A percentile compares a stretch with the other conserved stretches of the same genome.
Evolutionary conservation across 352 stramenopile genomes (phyloP).

Genomic region (Thraustotheca clavata): DNA sequence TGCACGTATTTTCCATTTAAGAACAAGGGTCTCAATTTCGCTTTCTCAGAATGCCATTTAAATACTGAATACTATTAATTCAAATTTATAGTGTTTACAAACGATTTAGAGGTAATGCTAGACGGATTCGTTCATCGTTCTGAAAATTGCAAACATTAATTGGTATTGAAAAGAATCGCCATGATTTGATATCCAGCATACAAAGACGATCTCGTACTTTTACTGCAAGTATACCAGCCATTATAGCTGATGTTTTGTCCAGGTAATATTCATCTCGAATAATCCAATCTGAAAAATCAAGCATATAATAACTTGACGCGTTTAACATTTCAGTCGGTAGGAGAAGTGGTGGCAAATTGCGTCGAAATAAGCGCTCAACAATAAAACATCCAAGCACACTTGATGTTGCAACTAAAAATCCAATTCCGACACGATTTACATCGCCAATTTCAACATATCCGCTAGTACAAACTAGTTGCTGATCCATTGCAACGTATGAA

Average conservation of each 20-base stretch:
- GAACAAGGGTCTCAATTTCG: no score
- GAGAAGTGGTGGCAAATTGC: neutral
- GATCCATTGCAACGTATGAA: conserved; percentile 11
- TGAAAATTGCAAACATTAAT: neutral
- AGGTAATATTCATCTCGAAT: neutral
- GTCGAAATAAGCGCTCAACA: neutral
- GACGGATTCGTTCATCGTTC: neutral
- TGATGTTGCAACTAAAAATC: neutral
- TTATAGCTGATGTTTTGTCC: conserved; percentile 10
- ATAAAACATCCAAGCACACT: neutral
- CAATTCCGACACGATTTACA: neutral
- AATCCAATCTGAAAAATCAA: conserved; percentile 12
- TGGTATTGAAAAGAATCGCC: neutral
- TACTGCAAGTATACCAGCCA: conserved; percentile 4
- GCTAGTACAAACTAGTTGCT: conserved; percentile 8
- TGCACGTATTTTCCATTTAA: no score
- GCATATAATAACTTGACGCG: conserved; percentile 10
- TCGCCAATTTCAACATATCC: conserved; percentile 10
- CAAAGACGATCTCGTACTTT: neutral
- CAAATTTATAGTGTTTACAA: neutral
- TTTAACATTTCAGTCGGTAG: neutral
- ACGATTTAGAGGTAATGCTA: neutral
- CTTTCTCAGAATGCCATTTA: no score
- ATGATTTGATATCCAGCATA: conserved; percentile 18
- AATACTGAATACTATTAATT: neutral